Evolutionary conservation across 2,329 filamentous ascomycete species (phyloP).

Genomic region (Leptographium wingfieldii): DNA sequence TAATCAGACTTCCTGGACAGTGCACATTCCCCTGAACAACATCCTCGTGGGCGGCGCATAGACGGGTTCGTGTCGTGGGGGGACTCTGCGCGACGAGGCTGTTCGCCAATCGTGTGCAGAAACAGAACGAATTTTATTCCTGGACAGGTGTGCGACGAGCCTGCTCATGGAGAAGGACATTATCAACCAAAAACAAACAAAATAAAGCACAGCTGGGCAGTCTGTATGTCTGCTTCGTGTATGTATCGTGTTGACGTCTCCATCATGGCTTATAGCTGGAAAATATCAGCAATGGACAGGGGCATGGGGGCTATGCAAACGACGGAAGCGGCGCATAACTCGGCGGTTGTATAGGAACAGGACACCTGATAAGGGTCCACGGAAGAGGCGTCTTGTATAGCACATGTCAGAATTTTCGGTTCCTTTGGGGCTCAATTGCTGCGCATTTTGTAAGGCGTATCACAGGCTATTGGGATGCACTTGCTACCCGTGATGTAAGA

Average conservation of each 20-base stretch:
- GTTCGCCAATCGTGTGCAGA: background rate
- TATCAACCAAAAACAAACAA: background rate
- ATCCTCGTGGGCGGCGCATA: conserved; percentile 56
- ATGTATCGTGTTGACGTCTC: background rate
- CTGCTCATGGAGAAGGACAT: background rate
- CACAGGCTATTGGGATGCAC: background rate
- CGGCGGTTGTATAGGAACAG: background rate
- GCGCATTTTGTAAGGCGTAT: background rate
- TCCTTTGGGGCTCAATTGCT: background rate
- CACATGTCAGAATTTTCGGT: background rate
- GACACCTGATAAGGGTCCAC: background rate
- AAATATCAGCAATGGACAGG: background rate
- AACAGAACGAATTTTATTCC: background rate
- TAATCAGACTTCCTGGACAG: conserved; percentile 19
- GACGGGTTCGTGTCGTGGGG: conserved; percentile 8
- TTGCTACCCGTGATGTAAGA: background rate
- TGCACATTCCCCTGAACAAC: conserved; percentile 60
- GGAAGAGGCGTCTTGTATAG: background rate
- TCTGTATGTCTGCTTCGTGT: background rate
- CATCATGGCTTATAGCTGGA: background rate
- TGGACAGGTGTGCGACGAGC: background rate
- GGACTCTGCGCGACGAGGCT: background rate
- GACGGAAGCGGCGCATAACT: background rate
- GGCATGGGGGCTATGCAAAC: background rate
- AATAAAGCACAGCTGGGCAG: background rate